These are phyloP conservation scores for Adenanthera pavonina DNA, from an alignment of 306 rosid genomes.

Conservation along the genomic window DNA sequence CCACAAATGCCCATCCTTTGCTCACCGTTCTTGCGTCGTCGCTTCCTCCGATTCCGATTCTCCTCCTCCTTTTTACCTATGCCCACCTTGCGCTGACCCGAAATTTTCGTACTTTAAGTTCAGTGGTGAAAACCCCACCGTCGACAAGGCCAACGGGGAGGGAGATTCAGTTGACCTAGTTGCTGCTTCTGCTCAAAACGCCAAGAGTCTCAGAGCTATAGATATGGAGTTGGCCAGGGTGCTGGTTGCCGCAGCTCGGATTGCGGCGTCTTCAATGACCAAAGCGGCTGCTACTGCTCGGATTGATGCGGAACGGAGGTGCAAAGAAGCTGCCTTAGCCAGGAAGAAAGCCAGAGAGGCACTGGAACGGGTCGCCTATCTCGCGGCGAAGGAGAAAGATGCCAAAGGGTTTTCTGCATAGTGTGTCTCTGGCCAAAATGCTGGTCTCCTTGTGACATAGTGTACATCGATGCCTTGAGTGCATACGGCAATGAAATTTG, in stretches of 20 bases:
- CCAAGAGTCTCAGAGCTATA: constrained; percentile 3
- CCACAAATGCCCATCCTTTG: constrained; percentile 65
- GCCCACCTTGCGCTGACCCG: constrained; percentile 62
- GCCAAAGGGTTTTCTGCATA: background rate
- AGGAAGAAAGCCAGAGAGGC: constrained; percentile 67
- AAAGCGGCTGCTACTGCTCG: constrained; percentile 54
- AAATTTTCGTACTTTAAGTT: constrained; percentile 49
- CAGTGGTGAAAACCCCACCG: background rate
- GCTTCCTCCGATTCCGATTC: constrained; percentile 18
- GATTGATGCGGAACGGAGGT: constrained; percentile 57
- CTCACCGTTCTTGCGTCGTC: constrained; percentile 60
- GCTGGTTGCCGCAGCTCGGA: constrained; percentile 57
- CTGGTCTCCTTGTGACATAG: constrained; percentile 17
- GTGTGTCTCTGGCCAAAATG: constrained; percentile 16
- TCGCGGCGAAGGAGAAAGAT: constrained; percentile 44
- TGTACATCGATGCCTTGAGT: constrained; percentile 35
- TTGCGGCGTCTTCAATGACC: constrained; percentile 54
- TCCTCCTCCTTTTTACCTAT: constrained; percentile 44
- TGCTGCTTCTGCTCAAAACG: background rate
- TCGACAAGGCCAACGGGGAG: background rate
- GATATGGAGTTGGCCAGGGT: constrained; percentile 45
- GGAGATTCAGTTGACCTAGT: constrained; percentile 9
- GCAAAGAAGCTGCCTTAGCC: constrained; percentile 57
- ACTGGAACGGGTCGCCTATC: constrained; percentile 51
- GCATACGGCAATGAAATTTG: constrained; percentile 28